phyloP scores from a whole-genome alignment of 345 rosid species.

The Trapa bicornis region DNA sequence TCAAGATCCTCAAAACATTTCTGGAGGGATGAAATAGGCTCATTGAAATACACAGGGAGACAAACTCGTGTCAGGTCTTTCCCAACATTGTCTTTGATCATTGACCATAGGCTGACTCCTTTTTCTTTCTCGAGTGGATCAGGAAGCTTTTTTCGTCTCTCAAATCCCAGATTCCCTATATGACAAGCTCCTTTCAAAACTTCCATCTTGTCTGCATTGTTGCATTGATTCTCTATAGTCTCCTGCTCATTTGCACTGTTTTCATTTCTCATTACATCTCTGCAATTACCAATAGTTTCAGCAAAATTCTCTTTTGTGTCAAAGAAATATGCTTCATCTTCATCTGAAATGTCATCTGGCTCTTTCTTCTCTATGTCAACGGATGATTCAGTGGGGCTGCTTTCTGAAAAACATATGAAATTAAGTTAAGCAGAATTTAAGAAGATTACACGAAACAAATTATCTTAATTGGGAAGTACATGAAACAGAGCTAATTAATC shows the following conservation, averaged over 20 bases:
- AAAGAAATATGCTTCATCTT: slow-evolving; percentile 59
- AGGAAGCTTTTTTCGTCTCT: slow-evolving; percentile 77
- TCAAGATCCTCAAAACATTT: slow-evolving; percentile 95
- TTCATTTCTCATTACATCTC: slow-evolving; percentile 21
- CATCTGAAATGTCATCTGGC: slow-evolving; percentile 76
- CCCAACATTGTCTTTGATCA: slow-evolving; percentile 98
- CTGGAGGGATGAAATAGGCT: slow-evolving; percentile 96
- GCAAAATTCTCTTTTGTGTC: slow-evolving; percentile 62
- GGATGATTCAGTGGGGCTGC: slow-evolving; percentile 94
- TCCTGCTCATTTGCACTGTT: slow-evolving; percentile 17
- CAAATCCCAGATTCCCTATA: slow-evolving; percentile 30
- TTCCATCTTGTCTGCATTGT: slow-evolving; percentile 30
- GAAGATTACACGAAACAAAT: not conserved
- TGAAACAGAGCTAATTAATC: not conserved
- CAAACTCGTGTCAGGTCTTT: slow-evolving; percentile 95
- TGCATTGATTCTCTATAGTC: slow-evolving; percentile 12
- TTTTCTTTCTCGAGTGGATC: slow-evolving; percentile 91
- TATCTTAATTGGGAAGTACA: too few species aligned
- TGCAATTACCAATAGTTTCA: slow-evolving; percentile 31
- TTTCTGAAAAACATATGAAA: slow-evolving; percentile 48
- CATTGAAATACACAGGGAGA: slow-evolving; percentile 94
- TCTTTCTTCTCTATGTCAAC: slow-evolving; percentile 91
- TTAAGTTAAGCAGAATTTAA: not conserved
- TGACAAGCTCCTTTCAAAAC: slow-evolving; percentile 15
- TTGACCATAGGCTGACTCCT: slow-evolving; percentile 97